Evolutionary conservation across 768 basidiomycete genomes (phyloP).

Genomic region (Pisolithus orientalis): DNA sequence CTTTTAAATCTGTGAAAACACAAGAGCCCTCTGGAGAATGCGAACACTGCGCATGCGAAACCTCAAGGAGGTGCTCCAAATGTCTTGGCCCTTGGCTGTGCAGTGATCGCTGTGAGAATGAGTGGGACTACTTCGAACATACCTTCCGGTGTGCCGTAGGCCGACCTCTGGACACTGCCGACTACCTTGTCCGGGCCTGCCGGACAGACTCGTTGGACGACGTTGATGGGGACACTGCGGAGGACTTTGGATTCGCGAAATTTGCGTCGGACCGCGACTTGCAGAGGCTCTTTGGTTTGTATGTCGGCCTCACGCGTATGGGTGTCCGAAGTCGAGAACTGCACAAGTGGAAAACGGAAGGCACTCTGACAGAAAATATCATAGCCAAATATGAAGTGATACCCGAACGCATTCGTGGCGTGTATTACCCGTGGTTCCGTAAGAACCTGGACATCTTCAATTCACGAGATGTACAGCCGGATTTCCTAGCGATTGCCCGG

Average conservation of each 20-base stretch:
- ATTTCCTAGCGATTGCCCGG: background rate
- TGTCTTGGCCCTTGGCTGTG: background rate
- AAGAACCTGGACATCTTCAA: slow-evolving; percentile 27
- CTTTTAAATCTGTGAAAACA: background rate
- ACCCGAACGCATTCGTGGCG: slow-evolving; percentile 16
- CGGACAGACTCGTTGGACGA: slow-evolving; percentile 14
- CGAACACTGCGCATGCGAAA: background rate
- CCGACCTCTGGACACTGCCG: slow-evolving; percentile 1
- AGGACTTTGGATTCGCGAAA: slow-evolving; percentile 29
- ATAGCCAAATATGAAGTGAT: slow-evolving; percentile 19
- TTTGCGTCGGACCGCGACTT: slow-evolving; percentile 9
- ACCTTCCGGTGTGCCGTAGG: background rate
- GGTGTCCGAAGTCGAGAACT: slow-evolving; percentile 18
- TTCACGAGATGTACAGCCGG: background rate
- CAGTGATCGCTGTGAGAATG: background rate
- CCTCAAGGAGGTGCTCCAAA: background rate
- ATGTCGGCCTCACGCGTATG: slow-evolving; percentile 21
- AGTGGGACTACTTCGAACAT: background rate
- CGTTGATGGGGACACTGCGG: slow-evolving; percentile 20
- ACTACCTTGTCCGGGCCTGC: background rate
- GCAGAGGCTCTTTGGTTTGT: slow-evolving; percentile 25
- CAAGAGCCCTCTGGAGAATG: background rate
- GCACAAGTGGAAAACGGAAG: slow-evolving; percentile 26
- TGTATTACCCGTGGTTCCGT: slow-evolving; percentile 30
- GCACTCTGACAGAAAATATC: slow-evolving; percentile 28